Evolutionary conservation across 345 rosid species (phyloP), one percentile per base, ranked within the genome.

Genomic region (Pistacia integerrima): DNA sequence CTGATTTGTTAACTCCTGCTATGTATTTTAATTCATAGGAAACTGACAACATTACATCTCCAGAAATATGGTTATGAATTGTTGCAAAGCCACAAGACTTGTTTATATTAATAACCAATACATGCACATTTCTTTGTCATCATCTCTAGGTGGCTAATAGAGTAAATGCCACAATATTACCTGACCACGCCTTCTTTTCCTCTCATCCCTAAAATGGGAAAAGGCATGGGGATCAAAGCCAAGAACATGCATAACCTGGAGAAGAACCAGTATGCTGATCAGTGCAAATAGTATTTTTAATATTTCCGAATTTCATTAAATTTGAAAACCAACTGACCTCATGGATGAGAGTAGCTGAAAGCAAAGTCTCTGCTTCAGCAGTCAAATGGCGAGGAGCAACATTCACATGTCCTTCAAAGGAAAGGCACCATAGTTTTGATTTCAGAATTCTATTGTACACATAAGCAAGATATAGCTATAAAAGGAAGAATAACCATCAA

Each of bases 221-320:
- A 97, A 97, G 69, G 99, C 99, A 80, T 97, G 99, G 0, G 97
- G 99, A 84, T 97, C 99, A 87, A 94, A 97, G 58, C 99, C 99
- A 76, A 97, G 97, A 82, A 97, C 99, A 68, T 97, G 99, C 99
- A 94, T 94, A 77, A 97, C 99, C 97, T 92, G 87, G 67, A 80
- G 78, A 49, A 62, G 16, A 64, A n/a, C 11, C 73, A 77, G 28
- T 20, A 67, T 8, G 72, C 25, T 25, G 63, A 75, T 76, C 30
- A 75, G 56, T 2, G 30, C 16, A 78, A 18, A 64, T 36, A 67
- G 25, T 22, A 8, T 60, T 57, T 54, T 30, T 75, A 6, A 20
- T 12, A 35, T 57, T 55, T 77, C 58, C 48, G 35, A 75, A 49
- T 51, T 25, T 56, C 61, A 82, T 10, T 54, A 5, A 72, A 76